phyloP scores from a whole-genome alignment of 2,329 filamentous ascomycete genomes.

The Polychaeton citri region DNA sequence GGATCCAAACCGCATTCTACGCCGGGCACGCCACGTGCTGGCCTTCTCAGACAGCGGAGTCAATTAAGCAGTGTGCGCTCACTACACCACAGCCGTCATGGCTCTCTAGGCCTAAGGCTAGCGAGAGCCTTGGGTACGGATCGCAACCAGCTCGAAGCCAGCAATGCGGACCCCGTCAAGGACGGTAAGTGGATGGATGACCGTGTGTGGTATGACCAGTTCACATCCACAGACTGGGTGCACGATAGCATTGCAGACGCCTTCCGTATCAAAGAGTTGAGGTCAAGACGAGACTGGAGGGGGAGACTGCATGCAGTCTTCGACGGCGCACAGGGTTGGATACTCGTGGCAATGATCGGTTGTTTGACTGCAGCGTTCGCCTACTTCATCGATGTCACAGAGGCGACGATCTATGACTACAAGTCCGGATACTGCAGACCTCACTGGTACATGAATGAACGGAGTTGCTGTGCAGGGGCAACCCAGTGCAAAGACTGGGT shows the following conservation, averaged over 20 bases:
- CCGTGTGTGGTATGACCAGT: slow-evolving; percentile 96
- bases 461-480: slow-evolving; percentile 47
- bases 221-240: slow-evolving; percentile 95
- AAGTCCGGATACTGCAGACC: slow-evolving; percentile 76
- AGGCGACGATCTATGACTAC: slow-evolving; percentile 73
- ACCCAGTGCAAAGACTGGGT: slow-evolving; percentile 46
- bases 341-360: slow-evolving; percentile 81
- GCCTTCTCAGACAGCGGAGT: slow-evolving; percentile 21
- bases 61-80: slow-evolving; percentile 12
- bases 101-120: slow-evolving; percentile 28
- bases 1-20: slow-evolving; percentile 13
- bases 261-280: slow-evolving; percentile 71
- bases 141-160: slow-evolving; percentile 5
- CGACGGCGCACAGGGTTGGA: slow-evolving; percentile 86
- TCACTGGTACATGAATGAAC: slow-evolving; percentile 60
- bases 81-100: slow-evolving; percentile 34
- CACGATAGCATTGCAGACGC: slow-evolving; percentile 94
- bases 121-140: slow-evolving; percentile 13
- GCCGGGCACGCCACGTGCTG: slow-evolving; percentile 15
- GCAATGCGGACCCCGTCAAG: slow-evolving; percentile 30
- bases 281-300: slow-evolving; percentile 68
- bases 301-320: slow-evolving; percentile 66
- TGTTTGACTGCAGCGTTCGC: slow-evolving; percentile 73
- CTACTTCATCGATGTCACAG: slow-evolving; percentile 78
- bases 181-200: slow-evolving; percentile 65